Conservation (phyloP, 345 rosid species). For the Microcos paniculata region DNA sequence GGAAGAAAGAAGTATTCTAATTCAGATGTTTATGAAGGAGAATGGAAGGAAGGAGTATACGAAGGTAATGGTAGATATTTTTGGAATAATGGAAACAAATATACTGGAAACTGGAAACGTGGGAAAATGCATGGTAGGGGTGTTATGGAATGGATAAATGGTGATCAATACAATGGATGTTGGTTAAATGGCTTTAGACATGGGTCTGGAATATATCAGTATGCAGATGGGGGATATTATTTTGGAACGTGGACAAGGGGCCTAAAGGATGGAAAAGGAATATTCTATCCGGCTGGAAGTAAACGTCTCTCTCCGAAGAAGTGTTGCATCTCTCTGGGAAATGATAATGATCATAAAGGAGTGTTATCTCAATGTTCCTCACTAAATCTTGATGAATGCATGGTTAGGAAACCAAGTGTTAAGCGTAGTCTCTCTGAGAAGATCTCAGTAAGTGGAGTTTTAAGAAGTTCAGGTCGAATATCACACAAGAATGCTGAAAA, state of each 20-base stretch:
- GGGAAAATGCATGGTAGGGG: constrained; percentile 89
- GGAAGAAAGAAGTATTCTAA: constrained; percentile 76
- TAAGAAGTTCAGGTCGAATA: constrained; percentile 47
- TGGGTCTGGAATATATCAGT: constrained; percentile 82
- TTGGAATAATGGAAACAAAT: constrained; percentile 79
- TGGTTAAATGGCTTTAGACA: constrained; percentile 81
- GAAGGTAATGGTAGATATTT: constrained; percentile 80
- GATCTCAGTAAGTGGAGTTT: constrained; percentile 38
- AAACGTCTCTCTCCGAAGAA: constrained; percentile 66
- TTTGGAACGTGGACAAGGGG: constrained; percentile 81
- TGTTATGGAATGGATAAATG: constrained; percentile 82
- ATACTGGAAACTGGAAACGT: constrained; percentile 77
- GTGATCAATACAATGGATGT: constrained; percentile 77
- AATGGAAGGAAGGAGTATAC: constrained; percentile 86
- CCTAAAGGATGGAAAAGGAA: constrained; percentile 89
- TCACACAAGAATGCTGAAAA: constrained; percentile 49
- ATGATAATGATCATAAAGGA: constrained; percentile 45
- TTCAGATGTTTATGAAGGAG: constrained; percentile 75
- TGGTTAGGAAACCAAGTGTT: constrained; percentile 32
- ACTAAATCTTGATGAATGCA: constrained; percentile 38
- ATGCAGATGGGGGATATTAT: constrained; percentile 76
- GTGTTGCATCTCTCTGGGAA: constrained; percentile 44
- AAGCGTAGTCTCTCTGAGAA: constrained; percentile 58
- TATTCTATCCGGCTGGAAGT: constrained; percentile 77
- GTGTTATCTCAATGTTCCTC: constrained; percentile 48